These are phyloP conservation scores for Salicornia ramosissima DNA, from an alignment of 148 eudicot genomes.

Conservation along the genomic window DNA sequence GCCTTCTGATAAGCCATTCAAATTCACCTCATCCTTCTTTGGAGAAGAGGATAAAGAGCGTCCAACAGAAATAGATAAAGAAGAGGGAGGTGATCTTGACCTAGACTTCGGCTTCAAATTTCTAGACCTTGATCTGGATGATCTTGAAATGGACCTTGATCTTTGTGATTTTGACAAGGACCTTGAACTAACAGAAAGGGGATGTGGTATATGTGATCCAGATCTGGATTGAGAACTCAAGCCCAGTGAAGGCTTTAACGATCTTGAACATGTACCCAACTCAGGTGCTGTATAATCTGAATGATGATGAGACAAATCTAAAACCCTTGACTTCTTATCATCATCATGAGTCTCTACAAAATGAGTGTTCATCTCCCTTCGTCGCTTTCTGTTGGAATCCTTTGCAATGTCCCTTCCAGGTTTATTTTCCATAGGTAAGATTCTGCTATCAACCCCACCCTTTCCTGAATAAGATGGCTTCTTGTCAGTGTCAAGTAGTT, in stretches of 20 bases:
- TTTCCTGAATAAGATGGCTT: constrained; percentile 7
- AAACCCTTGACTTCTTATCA: constrained; percentile 34
- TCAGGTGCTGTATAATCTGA: constrained; percentile 12
- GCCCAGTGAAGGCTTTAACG: neutral
- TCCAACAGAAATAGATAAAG: constrained; percentile 31
- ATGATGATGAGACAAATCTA: constrained; percentile 22
- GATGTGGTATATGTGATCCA: constrained; percentile 21
- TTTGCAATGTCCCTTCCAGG: constrained; percentile 23
- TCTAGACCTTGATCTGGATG: no score
- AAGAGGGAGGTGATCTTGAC: constrained; percentile 33
- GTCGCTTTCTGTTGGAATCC: constrained; percentile 25
- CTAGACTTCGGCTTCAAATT: constrained; percentile 22
- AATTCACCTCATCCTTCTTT: constrained; percentile 19
- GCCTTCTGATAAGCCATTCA: constrained; percentile 22
- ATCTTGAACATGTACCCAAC: constrained; percentile 22
- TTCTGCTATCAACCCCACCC: neutral
- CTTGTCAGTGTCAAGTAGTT: constrained; percentile 19
- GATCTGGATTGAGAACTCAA: constrained; percentile 26
- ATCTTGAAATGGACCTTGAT: no score
- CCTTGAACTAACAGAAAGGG: constrained; percentile 13
- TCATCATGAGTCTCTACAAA: constrained; percentile 20
- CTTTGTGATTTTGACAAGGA: no score
- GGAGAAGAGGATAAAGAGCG: constrained; percentile 29
- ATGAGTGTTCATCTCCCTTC: constrained; percentile 28
- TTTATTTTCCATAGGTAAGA: constrained; percentile 19